Evolutionary conservation across 2,329 filamentous ascomycete species (phyloP).

Genomic region (Aspergillus quadricinctus): DNA sequence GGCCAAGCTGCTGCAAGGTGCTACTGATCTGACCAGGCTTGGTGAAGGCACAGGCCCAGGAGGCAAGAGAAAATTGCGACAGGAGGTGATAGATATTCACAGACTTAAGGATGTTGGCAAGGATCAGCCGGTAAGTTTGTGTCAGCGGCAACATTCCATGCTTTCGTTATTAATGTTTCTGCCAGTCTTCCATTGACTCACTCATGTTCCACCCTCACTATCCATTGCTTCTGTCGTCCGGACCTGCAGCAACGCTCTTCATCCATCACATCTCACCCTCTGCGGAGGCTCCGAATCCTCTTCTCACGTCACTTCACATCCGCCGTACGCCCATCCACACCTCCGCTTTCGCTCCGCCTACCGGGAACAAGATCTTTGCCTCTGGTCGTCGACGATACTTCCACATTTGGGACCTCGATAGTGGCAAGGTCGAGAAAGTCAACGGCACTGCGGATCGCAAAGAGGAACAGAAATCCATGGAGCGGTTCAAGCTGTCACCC

Average conservation of each 20-base stretch:
- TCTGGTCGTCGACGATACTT: slow-evolving; percentile 86
- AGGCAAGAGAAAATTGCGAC: slow-evolving; percentile 69
- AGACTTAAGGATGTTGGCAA: slow-evolving; percentile 80
- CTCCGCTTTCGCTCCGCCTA: slow-evolving; percentile 70
- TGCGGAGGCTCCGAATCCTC: slow-evolving; percentile 76
- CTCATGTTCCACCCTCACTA: slow-evolving; percentile 86
- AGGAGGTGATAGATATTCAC: slow-evolving; percentile 87
- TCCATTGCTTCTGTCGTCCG: slow-evolving; percentile 84
- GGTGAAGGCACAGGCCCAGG: slow-evolving; percentile 44
- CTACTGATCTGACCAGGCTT: slow-evolving; percentile 58
- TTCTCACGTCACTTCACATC: slow-evolving; percentile 84
- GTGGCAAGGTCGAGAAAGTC: slow-evolving; percentile 78
- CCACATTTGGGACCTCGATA: slow-evolving; percentile 85
- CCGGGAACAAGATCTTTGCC: slow-evolving; percentile 77
- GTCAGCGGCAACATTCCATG: background rate
- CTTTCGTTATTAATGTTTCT: background rate
- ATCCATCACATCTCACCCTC: slow-evolving; percentile 82
- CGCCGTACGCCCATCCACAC: slow-evolving; percentile 78
- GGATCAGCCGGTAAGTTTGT: slow-evolving; percentile 57
- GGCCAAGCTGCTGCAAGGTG: slow-evolving; percentile 72
- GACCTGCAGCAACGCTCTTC: slow-evolving; percentile 77
- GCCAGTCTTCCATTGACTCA: slow-evolving; percentile 67
- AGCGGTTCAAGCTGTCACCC: slow-evolving; percentile 80
- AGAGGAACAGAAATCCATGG: slow-evolving; percentile 85
- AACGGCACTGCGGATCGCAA: slow-evolving; percentile 64